Evolutionary conservation across 305 asterid species (phyloP).

Genomic region (Solanum hybrid): DNA sequence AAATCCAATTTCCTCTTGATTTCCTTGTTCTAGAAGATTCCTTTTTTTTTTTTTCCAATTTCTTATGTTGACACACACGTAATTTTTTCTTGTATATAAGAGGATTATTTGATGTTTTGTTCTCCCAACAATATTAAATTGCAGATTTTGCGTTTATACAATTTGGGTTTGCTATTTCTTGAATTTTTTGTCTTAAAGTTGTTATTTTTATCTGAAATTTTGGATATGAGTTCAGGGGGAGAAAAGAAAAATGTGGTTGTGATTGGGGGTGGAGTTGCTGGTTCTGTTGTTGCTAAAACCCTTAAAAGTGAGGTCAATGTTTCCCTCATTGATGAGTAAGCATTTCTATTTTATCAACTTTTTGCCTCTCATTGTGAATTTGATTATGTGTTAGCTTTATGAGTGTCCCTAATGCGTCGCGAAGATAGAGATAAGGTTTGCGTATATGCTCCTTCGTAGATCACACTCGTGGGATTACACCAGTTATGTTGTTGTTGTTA

Average conservation of each 20-base stretch:
- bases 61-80: background rate
- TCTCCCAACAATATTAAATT: background rate
- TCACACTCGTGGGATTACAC: background rate
- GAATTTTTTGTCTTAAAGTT: background rate
- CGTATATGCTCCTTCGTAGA: background rate
- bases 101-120: background rate
- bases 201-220: background rate
- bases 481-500: background rate
- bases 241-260: conserved; percentile 59
- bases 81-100: background rate
- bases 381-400: background rate
- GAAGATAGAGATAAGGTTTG: background rate
- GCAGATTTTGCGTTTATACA: background rate
- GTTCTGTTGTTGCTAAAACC: conserved; percentile 51
- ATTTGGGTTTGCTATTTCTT: background rate
- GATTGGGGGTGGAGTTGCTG: conserved; percentile 84
- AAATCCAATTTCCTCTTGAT: background rate
- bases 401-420: background rate
- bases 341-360: background rate
- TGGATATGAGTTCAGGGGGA: conserved; percentile 22
- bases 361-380: background rate
- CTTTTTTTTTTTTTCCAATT: background rate
- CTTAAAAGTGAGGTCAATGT: conserved; percentile 61
- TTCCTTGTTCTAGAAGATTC: background rate
- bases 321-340: conserved; percentile 41